Base-by-base conservation (phyloP, 2,329 filamentous ascomycete genomes). In the Trichoderma sp. region DNA sequence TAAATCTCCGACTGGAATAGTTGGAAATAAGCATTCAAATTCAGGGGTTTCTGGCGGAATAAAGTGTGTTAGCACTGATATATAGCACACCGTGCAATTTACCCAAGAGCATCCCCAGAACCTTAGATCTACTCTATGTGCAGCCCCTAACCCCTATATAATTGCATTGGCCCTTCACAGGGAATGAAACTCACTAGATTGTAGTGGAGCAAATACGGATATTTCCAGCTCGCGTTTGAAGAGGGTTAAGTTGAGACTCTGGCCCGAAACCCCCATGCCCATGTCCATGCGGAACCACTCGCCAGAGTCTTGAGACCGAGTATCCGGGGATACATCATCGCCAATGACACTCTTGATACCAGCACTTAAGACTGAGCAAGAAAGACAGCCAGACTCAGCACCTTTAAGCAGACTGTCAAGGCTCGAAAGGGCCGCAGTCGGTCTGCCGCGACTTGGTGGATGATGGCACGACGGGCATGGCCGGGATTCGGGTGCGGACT, bases 181-280 rank as follows among this genome's bases (percentile, higher is more conserved):
- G 26, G 56, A 60, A 24, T 21, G 7, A 15, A 60, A 24, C 66
- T 60, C 32, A 69, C 66, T 69, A 28, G n/a, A 18, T n/a, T 8
- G 8, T 32, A 56, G 56, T 7, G 24, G 66, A n/a, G 66, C 57
- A 61, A 72, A 72, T 11, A 70, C 71, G 4, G 71, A 70, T 30
- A 72, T 72, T 11, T 43, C 64, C 69, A 67, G 28, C 47, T 32
- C 9, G 8, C 24, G 32, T 12, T 21, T 15, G 34, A 71, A 67
- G 26, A 71, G 47, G 11, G 26, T 66, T 51, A 71, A 14, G 34
- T 26, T 36, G 21, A 71, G 62, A 32, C 69, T 47, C 36, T 36
- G 32, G 14, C 69, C 30, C 26, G 51, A 67, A 28, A 51, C 60
- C 2, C 61, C 21, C 62, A 71, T 67, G 24, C 66, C 66, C 3